These are phyloP conservation scores for Mycena citricolor DNA, from an alignment of 1,284 basidiomycete species.

Conservation along the genomic window DNA sequence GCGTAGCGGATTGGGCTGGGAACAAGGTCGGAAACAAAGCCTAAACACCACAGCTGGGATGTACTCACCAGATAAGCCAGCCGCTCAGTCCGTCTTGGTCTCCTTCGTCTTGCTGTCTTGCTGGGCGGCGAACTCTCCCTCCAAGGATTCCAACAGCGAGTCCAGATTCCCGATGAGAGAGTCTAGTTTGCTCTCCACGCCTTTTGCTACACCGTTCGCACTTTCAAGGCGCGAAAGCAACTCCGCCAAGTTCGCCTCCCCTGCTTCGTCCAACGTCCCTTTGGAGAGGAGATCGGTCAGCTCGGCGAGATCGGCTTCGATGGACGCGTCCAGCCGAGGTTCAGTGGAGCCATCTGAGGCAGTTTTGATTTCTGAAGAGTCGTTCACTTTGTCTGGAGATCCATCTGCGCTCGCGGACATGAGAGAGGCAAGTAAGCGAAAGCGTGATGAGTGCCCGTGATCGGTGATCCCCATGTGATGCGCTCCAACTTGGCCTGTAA, in stretches of 20 bases:
- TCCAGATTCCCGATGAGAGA: conserved; percentile 57
- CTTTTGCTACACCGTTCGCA: conserved; percentile 54
- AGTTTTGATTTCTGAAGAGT: conserved; percentile 2
- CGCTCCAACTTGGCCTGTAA: neutral
- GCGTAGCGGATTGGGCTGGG: neutral
- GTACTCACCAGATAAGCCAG: too few species aligned
- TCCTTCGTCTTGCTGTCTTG: too few species aligned
- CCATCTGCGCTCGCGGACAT: neutral
- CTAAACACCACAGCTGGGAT: too few species aligned
- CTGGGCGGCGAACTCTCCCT: conserved; percentile 5
- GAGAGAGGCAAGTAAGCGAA: too few species aligned
- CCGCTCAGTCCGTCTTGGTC: too few species aligned
- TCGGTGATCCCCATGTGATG: conserved; percentile 1
- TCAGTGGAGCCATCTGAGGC: conserved; percentile 2
- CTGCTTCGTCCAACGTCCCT: conserved; percentile 32
- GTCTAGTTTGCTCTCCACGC: conserved; percentile 59
- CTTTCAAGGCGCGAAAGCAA: conserved; percentile 50
- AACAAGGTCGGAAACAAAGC: too few species aligned
- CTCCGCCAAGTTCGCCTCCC: conserved; percentile 43
- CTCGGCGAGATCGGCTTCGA: conserved; percentile 39
- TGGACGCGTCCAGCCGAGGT: conserved; percentile 17
- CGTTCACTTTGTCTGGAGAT: neutral
- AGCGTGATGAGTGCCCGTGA: too few species aligned
- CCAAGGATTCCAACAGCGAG: conserved; percentile 47
- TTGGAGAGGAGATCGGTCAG: conserved; percentile 38